Evolutionary conservation across 148 eudicot species (phyloP), one percentile per base, ranked within the genome.

Genomic region (Simmondsia chinensis): DNA sequence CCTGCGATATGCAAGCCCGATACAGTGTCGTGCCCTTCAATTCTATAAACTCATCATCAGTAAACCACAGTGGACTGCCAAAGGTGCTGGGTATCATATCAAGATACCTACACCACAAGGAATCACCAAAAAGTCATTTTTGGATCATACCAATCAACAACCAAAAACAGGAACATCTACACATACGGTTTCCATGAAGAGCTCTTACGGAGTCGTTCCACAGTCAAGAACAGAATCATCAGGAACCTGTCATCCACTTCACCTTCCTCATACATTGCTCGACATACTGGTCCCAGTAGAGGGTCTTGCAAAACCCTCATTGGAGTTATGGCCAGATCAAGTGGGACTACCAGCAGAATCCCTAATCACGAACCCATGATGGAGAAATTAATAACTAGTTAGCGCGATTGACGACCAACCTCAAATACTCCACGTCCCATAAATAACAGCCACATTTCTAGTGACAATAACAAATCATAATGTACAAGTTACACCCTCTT

Each of bases 101-200:
- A 59, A 89, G 66, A 43, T 89, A 84, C 69, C 95, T 85, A 55
- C 18, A 14, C 39, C 20, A 39, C 5, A 31, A 66, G 15, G 19
- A 15, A 5, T 10, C 54, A 20, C 17, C 9, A 6, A 33, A 23
- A 12, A 39, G 12, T 59, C 5, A 46, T 32, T 28, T 23, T 31
- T 11, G n/a, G 39, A 48, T 4, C 15, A 41, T 2, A 18, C 32
- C 13, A 64, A 42, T 23, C 16, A 38, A 37, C 12, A 21, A 25
- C 35, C 33, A 26, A 31, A 9, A n/a, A 23, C 17, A 32, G 3
- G 7, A 39, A 51, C 19, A 20, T 21, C 28, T 40, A 37, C 34
- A 76, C 95, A 39, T 85, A 89, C 97, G 97, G 95, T 58, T 89
- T 85, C 97, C 97, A 89, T 3, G 85, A 57, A 21, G 97, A 89